Evolutionary conservation across 2,329 filamentous ascomycete genomes (phyloP), one percentile per base, ranked within the genome.

Genomic region (Cercospora citrullina): DNA sequence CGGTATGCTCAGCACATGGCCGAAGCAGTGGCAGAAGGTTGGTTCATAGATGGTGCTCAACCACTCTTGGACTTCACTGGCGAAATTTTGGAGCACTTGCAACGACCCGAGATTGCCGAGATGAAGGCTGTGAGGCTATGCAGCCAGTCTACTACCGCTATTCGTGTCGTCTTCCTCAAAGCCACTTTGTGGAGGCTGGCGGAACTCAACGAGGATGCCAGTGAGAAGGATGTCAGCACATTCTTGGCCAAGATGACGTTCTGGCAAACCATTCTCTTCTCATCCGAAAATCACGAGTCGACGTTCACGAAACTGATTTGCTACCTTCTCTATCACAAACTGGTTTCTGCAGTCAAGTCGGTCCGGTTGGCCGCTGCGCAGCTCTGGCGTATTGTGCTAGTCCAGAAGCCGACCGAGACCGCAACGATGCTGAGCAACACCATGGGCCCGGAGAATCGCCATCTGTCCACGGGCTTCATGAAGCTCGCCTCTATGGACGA

Each of bases 11-110:
- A 87, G 2, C 92, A 98, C 76, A 87, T 98, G 77, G 88, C 91
- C 0, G 95, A 99, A 78, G 92, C 93, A 5, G 90, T 97, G 12
- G 97, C 95, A 72, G 95, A 98, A 79, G 95, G 95, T 16, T 97
- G 94, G 92, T 98, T 98, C 76, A 87, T 97, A 70, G 90, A 95
- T 72, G 94, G 94, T 1, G 92, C 92, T 1, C 91, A 93, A 73
- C 85, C 88, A 4, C 86, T 95, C 73, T 85, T 98, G 33, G 94
- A 98, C 74, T 96, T 97, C 74, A 87, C 90, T 3, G 95, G 94
- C 1, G 89, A 90, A 63, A 81, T 97, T 6, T 80, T 99, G 6
- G 95, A 99, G 77, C 94, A 96, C 75, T 83, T 99, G 4, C 93
- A 97, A 77, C 87, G 91, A 9, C 91, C 94, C 0, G 92, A 97